Base-by-base conservation (phyloP, 371 early-diverging fungal genomes). In the Mortierella sp. region DNA sequence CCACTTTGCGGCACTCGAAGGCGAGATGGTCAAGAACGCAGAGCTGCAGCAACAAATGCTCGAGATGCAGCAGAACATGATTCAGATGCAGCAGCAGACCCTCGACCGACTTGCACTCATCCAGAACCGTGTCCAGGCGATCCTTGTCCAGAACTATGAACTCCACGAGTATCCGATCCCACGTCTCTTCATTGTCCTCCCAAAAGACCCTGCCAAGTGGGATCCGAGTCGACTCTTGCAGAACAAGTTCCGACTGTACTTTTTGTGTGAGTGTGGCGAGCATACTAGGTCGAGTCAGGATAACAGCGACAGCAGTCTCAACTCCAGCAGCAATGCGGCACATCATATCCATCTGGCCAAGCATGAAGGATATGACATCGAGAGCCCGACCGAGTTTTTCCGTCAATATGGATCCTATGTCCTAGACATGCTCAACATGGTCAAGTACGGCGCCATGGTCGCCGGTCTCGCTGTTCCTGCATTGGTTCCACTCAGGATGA, bases 201-300 rank as follows among this genome's bases (percentile, higher is more conserved):
- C 83, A 0, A 59, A 51, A 50, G 37, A 70, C 4, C 50, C 54
- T 9, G 11, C 55, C 1, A 26, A 26, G 6, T 78, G 74, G 78
- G 69, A 78, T 1, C 46, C 59, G 19, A 16, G 21, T 73, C 53
- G 73, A 21, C 72, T 43, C 8, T 53, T 55, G 3, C 67, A 75
- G 10, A 69, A 75, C 61, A 72, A 44, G 43, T 78, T 78, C 34
- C 78, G 78, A 19, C 54, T 82, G 16, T 73, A 53, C 40, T 82
- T 78, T 70, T 75, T 83, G 69, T 83, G 83, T 61, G 83, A 83
- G 53, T 83, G 83, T 50, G 83, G 80, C 0, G 83, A 79, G 31
- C 80, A 83, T 57, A 79, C 83, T 5, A 61, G n/a, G 34, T 53
- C 71, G 26, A 48, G 34, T 19, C 79, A 73, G 4, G 67, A 71